These are phyloP conservation scores for Alternaria angustiovoidea DNA, from an alignment of 2,329 filamentous ascomycete species.

Conservation along the genomic window DNA sequence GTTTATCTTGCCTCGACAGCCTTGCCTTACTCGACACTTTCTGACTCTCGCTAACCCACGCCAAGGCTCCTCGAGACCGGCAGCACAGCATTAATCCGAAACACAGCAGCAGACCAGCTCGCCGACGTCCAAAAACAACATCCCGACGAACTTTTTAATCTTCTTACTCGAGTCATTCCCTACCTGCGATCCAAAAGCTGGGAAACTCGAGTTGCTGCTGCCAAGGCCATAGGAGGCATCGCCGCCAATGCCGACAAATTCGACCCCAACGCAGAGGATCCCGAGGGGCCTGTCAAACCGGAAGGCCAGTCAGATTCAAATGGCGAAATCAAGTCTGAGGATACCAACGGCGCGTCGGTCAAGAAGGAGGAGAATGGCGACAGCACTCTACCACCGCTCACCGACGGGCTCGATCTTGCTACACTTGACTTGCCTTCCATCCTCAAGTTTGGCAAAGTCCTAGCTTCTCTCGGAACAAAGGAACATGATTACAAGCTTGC, in stretches of 20 bases:
- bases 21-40: conserved; percentile 1
- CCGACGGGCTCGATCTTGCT: conserved; percentile 74
- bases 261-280: conserved; percentile 76
- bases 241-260: conserved; percentile 86
- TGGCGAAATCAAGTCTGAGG: conserved; percentile 67
- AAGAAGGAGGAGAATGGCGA: conserved; percentile 64
- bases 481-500: conserved; percentile 86
- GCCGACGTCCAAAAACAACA: conserved; percentile 98
- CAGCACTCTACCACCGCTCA: conserved; percentile 49
- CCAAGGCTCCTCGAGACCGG: conserved; percentile 92
- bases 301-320: conserved; percentile 54
- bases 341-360: conserved; percentile 47
- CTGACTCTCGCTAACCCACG: conserved; percentile 32
- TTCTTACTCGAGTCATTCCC: conserved; percentile 91
- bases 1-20: background rate
- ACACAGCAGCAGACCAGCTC: conserved; percentile 95
- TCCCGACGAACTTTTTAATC: conserved; percentile 95
- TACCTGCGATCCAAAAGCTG: conserved; percentile 95
- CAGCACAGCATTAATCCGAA: conserved; percentile 93
- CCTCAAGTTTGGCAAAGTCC: conserved; percentile 80
- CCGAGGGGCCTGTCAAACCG: conserved; percentile 70
- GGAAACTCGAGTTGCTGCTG: conserved; percentile 93
- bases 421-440: conserved; percentile 80
- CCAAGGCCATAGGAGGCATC: conserved; percentile 93
- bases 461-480: conserved; percentile 81